Percentiles rank a stretch among this genome's conserved stretches.
Conservation (phyloP, 306 rosid species). For the Vigna nakashimae region DNA sequence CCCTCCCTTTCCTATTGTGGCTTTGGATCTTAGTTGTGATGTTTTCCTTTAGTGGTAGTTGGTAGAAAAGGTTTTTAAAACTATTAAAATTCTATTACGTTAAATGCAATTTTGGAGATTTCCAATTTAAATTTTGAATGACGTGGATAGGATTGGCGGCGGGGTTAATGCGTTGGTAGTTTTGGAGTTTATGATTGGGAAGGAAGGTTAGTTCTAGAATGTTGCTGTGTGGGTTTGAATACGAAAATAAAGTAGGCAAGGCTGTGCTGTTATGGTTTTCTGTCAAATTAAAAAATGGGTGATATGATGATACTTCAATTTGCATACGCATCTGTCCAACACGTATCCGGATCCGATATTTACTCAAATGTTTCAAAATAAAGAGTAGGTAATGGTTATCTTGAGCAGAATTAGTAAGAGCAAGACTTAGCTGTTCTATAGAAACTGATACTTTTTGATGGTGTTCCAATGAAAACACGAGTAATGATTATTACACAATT, state of each 20-base stretch:
- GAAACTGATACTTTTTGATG: too few relatives aligned
- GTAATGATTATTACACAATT: too few relatives aligned
- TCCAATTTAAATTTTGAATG: slow-evolving; percentile 1
- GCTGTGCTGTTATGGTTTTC: not conserved
- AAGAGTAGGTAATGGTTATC: too few relatives aligned
- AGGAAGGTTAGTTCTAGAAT: slow-evolving; percentile 18
- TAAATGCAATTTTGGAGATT: not conserved
- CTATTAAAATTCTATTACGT: not conserved
- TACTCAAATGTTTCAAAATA: too few relatives aligned
- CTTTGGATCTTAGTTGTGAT: not conserved
- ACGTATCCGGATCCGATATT: too few relatives aligned
- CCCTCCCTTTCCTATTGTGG: not conserved
- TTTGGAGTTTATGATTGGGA: not conserved
- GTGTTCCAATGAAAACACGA: too few relatives aligned
- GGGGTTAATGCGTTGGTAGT: slow-evolving; percentile 13
- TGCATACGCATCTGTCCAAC: too few relatives aligned
- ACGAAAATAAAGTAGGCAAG: slow-evolving; percentile 2
- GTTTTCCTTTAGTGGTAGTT: slow-evolving; percentile 8
- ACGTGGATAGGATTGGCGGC: not conserved
- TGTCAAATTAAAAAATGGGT: not conserved
- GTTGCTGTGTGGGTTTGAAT: slow-evolving; percentile 13
- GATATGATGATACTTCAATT: too few relatives aligned
- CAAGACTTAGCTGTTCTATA: too few relatives aligned
- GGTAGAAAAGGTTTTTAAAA: not conserved
- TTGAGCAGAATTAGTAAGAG: too few relatives aligned